Conservation (phyloP, 2,329 filamentous ascomycete genomes). For the Curvularia hawaiiensis region DNA sequence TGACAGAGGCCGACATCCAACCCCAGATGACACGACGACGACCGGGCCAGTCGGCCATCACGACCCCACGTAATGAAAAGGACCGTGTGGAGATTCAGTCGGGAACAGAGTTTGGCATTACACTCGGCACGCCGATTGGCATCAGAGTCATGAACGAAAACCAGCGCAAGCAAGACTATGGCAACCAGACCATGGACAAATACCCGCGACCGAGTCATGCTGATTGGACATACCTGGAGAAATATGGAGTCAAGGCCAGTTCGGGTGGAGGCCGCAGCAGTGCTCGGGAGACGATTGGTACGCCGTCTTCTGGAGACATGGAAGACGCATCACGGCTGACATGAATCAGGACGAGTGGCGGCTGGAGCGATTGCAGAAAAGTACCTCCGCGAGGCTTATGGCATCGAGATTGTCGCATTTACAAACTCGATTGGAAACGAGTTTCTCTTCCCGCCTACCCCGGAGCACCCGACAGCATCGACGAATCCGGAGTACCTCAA, state of each 20-base stretch:
- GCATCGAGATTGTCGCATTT: slow-evolving; percentile 90
- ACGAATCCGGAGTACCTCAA: slow-evolving; percentile 80
- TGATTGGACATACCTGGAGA: slow-evolving; percentile 96
- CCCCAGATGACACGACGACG: slow-evolving; percentile 90
- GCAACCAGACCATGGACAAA: slow-evolving; percentile 83
- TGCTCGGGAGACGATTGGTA: slow-evolving; percentile 92
- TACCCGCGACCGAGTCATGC: slow-evolving; percentile 93
- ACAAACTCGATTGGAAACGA: slow-evolving; percentile 82
- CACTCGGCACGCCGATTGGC: slow-evolving; percentile 87
- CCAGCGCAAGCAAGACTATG: slow-evolving; percentile 91
- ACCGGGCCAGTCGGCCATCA: slow-evolving; percentile 87
- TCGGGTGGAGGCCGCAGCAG: slow-evolving; percentile 88
- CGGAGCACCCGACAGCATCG: slow-evolving; percentile 67
- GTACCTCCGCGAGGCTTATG: slow-evolving; percentile 79
- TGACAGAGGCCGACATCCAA: slow-evolving; percentile 88
- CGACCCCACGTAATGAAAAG: slow-evolving; percentile 91
- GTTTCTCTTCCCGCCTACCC: slow-evolving; percentile 75
- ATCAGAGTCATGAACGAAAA: slow-evolving; percentile 91
- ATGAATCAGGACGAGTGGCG: slow-evolving; percentile 73
- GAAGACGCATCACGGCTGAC: slow-evolving; percentile 15
- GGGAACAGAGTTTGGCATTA: slow-evolving; percentile 87
- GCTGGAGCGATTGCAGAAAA: slow-evolving; percentile 94
- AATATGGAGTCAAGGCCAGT: slow-evolving; percentile 93
- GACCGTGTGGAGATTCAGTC: slow-evolving; percentile 92
- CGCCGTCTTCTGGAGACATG: slow-evolving; percentile 6